Conservation (phyloP, 306 rosid genomes). For the Mimosa pudica region DNA sequence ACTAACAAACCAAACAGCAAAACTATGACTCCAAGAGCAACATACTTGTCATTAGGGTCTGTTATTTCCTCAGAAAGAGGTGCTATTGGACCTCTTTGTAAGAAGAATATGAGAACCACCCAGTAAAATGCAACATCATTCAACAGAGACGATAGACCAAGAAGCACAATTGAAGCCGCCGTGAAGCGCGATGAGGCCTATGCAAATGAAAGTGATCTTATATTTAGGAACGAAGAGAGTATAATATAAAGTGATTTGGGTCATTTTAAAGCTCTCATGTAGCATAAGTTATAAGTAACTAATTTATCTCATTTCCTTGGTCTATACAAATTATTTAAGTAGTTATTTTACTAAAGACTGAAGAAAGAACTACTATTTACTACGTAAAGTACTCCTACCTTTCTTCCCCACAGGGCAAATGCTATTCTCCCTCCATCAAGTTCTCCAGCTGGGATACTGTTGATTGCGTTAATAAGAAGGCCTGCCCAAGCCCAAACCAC, state of each 20-base stretch:
- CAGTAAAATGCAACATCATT: constrained; percentile 97
- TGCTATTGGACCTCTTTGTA: constrained; percentile 96
- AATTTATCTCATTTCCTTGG: no score
- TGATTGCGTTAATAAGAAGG: constrained; percentile 94
- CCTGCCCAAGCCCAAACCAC: constrained; percentile 99
- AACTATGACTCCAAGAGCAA: constrained; percentile 76
- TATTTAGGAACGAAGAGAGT: no score
- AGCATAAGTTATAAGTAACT: no score
- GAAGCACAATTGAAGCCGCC: constrained; percentile 68
- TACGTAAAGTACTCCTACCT: constrained; percentile 53
- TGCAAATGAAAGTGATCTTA: constrained; percentile 8
- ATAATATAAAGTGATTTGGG: no score
- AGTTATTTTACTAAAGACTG: no score
- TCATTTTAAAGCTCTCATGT: no score
- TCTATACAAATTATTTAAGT: no score
- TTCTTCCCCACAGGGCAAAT: constrained; percentile 95
- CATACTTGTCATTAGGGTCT: constrained; percentile 79
- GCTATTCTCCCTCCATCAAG: constrained; percentile 95
- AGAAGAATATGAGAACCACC: constrained; percentile 88
- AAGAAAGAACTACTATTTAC: not conserved
- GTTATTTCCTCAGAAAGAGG: constrained; percentile 91
- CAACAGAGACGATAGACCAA: constrained; percentile 74
- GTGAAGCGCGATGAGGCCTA: constrained; percentile 90
- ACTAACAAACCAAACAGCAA: constrained; percentile 86
- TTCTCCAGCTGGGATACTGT: constrained; percentile 98